Conservation (phyloP, 352 stramenopile species). For the Pythium monospermum region DNA sequence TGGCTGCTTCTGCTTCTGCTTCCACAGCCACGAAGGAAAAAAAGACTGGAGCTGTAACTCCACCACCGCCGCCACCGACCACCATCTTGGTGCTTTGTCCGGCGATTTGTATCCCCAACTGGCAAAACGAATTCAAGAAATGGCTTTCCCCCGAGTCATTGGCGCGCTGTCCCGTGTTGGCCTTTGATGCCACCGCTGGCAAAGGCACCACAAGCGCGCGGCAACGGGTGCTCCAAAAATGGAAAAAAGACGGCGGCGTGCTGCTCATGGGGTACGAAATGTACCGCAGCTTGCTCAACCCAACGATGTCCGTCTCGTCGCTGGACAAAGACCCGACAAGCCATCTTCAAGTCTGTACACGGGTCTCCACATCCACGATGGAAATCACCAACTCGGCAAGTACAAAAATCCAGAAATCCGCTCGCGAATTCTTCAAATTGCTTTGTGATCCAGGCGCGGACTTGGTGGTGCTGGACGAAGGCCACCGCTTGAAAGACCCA, state of each 20-base stretch:
- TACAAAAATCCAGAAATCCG: constrained; percentile 45
- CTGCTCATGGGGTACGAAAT: constrained; percentile 89
- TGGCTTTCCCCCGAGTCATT: constrained; percentile 81
- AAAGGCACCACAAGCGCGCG: constrained; percentile 50
- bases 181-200: constrained; percentile 53
- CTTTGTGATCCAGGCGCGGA: constrained; percentile 64
- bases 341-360: constrained; percentile 64
- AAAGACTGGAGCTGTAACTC: not conserved
- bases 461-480: constrained; percentile 85
- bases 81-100: constrained; percentile 94
- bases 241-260: constrained; percentile 69
- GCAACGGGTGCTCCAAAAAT: constrained; percentile 57
- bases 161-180: constrained; percentile 48
- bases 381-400: constrained; percentile 51
- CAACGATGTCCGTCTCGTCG: constrained; percentile 29
- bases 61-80: constrained; percentile 21
- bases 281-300: constrained; percentile 80
- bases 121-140: constrained; percentile 96
- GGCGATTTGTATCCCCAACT: constrained; percentile 96
- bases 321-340: constrained; percentile 34
- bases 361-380: constrained; percentile 56
- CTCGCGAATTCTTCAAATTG: constrained; percentile 44
- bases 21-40: not conserved
- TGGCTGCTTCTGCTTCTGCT: not conserved
- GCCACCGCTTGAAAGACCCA: constrained; percentile 84